Evolutionary conservation across 2,329 filamentous ascomycete genomes (phyloP).

Genomic region (Penicillium concentricum): DNA sequence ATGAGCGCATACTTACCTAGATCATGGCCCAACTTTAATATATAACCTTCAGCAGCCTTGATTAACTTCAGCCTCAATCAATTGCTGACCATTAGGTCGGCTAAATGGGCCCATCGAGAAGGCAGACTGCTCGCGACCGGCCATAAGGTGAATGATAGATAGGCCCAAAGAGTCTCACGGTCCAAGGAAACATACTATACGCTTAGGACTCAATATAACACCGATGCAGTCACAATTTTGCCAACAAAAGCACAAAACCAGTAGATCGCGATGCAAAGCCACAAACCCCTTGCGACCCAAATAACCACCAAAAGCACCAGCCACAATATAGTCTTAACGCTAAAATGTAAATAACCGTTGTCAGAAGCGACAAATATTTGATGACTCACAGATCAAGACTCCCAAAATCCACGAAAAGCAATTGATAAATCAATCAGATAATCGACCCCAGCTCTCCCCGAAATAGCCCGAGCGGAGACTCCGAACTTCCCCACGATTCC

Average conservation of each 20-base stretch:
- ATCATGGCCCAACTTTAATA: neutral
- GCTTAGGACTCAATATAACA: neutral
- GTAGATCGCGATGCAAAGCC: neutral
- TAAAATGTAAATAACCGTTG: neutral
- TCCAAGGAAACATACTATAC: neutral
- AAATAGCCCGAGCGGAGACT: conserved; percentile 4
- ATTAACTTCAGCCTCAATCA: neutral
- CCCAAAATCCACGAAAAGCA: neutral
- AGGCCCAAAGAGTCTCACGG: neutral
- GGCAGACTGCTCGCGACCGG: neutral
- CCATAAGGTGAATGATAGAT: neutral
- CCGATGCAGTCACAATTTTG: neutral
- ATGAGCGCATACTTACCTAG: neutral
- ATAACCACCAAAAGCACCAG: neutral
- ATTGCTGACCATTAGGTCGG: neutral
- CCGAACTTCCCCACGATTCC: neutral
- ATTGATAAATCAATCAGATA: conserved; percentile 12
- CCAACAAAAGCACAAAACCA: neutral
- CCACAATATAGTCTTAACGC: neutral
- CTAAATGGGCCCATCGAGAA: neutral
- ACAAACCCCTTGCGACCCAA: neutral
- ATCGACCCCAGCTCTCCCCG: neutral
- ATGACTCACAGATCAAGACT: neutral
- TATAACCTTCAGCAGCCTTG: neutral
- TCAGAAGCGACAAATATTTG: neutral